phyloP scores from a whole-genome alignment of 495 filamentous ascomycete genomes.

The Xylaria scruposa region DNA sequence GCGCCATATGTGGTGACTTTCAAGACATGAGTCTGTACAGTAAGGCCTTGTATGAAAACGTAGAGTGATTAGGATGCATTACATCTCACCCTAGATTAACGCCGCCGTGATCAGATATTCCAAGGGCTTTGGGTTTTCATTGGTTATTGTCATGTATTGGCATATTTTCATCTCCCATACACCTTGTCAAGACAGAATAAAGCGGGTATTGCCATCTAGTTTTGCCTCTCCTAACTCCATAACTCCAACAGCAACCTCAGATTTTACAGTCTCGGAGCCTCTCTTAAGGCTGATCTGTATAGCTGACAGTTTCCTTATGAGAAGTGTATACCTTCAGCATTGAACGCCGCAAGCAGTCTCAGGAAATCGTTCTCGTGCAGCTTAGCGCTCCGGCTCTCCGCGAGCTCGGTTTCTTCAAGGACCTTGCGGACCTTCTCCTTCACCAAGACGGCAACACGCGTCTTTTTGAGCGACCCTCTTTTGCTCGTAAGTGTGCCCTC shows the following conservation, averaged over 20 bases:
- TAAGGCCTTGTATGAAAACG: not conserved
- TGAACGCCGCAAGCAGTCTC: conserved; percentile 65
- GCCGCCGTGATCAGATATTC: not conserved
- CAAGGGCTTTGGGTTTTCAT: not conserved
- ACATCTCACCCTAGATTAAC: not conserved
- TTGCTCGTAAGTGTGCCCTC: conserved; percentile 56
- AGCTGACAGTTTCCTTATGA: conserved; percentile 52
- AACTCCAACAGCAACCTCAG: conserved; percentile 25
- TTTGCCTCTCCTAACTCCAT: conserved; percentile 26
- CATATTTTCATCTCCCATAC: not conserved
- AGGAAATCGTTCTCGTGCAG: conserved; percentile 93
- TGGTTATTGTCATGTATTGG: not conserved
- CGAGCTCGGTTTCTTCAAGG: conserved; percentile 77
- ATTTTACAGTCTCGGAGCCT: conserved; percentile 4
- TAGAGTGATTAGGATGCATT: not conserved
- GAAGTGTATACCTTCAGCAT: conserved; percentile 93
- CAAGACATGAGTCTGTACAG: not conserved
- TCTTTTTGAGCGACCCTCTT: conserved; percentile 67
- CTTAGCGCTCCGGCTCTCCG: conserved; percentile 79
- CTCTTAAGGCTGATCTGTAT: not conserved
- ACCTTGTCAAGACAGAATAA: not conserved
- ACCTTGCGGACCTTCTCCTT: conserved; percentile 84
- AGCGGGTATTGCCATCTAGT: conserved; percentile 25
- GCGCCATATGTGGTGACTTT: not conserved
- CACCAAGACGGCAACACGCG: conserved; percentile 77